Conservation (phyloP, 2,329 filamentous ascomycete genomes). For the Cryphonectria japonica region DNA sequence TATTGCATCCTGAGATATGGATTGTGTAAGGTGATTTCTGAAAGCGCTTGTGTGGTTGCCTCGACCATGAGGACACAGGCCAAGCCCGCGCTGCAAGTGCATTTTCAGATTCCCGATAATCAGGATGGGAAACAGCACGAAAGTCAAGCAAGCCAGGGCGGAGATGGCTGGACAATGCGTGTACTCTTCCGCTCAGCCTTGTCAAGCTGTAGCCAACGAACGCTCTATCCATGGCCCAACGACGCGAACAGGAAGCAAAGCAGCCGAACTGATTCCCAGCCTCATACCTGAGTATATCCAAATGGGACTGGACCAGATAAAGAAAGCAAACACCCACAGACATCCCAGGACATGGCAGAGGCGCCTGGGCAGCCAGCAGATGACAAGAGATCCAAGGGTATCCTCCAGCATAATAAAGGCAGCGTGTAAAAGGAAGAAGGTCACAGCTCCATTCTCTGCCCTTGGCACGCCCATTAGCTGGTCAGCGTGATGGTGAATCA, state of each 20-base stretch:
- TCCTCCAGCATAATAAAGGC: slow-evolving; percentile 22
- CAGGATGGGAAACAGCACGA: too few relatives aligned
- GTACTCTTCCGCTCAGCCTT: too few relatives aligned
- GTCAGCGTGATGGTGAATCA: slow-evolving; percentile 12
- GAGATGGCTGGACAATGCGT: too few relatives aligned
- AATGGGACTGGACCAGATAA: slow-evolving; percentile 14
- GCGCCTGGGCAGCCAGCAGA: not conserved
- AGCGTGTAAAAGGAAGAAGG: slow-evolving; percentile 22
- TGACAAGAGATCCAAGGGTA: not conserved
- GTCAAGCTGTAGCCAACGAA: not conserved
- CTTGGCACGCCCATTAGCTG: slow-evolving; percentile 11
- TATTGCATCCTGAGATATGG: too few relatives aligned
- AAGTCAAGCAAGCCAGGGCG: too few relatives aligned
- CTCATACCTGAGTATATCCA: slow-evolving; percentile 17
- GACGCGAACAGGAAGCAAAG: slow-evolving; percentile 20
- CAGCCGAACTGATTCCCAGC: not conserved
- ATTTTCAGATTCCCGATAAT: too few relatives aligned
- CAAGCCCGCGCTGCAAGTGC: too few relatives aligned
- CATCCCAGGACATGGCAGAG: slow-evolving; percentile 6
- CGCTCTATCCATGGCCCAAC: slow-evolving; percentile 14
- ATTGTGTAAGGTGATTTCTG: too few relatives aligned
- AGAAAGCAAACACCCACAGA: slow-evolving; percentile 15
- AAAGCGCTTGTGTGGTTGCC: too few relatives aligned
- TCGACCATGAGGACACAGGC: too few relatives aligned
- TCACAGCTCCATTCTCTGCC: slow-evolving; percentile 7